Percentiles rank a stretch among this genome's conserved stretches.
phyloP scores from a whole-genome alignment of 225 moss, liverwort and hornwort genomes.

The Neckera pumila region DNA sequence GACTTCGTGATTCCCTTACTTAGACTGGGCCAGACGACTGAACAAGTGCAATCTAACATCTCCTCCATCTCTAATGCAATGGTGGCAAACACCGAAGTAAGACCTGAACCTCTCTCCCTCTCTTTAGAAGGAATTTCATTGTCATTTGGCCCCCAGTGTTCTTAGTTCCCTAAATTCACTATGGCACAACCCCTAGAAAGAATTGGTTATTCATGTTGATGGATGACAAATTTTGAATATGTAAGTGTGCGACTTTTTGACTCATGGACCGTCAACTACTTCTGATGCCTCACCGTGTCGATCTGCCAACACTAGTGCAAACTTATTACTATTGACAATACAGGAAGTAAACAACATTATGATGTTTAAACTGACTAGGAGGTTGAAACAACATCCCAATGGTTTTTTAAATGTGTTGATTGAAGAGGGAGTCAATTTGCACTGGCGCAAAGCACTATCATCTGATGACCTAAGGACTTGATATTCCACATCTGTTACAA shows the following conservation, averaged over 20 bases:
- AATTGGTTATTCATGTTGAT: background rate
- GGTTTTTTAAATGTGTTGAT: background rate
- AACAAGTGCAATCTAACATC: slow-evolving; percentile 22
- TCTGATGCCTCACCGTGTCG: background rate
- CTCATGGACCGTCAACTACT: background rate
- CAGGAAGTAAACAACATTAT: background rate
- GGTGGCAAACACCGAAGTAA: slow-evolving; percentile 44
- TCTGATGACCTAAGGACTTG: background rate
- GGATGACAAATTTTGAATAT: background rate
- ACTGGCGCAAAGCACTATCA: background rate
- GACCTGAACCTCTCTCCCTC: background rate
- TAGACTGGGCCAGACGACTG: background rate
- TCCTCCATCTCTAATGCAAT: slow-evolving; percentile 28
- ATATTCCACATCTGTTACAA: background rate
- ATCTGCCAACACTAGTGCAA: background rate
- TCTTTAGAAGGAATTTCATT: background rate
- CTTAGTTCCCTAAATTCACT: background rate
- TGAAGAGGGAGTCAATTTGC: no score
- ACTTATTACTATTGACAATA: background rate
- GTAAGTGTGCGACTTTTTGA: background rate
- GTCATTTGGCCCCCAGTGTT: no score
- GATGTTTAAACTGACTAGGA: background rate
- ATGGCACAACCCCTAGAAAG: background rate
- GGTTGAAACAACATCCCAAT: background rate
- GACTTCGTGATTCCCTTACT: slow-evolving; percentile 15